Base-by-base conservation (phyloP, 1,284 basidiomycete genomes). In the Cryptococcus amylolentus region DNA sequence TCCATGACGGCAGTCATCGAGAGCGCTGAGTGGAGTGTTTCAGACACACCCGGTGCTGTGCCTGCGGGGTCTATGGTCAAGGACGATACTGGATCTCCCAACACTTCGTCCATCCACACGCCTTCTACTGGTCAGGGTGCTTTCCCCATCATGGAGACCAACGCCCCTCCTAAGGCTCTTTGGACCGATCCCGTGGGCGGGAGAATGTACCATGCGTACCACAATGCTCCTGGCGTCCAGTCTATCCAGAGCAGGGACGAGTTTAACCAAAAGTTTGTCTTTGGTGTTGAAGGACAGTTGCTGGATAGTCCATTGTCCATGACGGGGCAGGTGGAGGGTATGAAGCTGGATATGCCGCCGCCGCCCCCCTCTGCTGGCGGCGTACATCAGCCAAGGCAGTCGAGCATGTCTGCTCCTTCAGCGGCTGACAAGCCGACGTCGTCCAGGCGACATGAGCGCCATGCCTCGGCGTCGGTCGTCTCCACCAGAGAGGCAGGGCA, bases 71-170 rank as follows among this genome's bases (percentile, higher is more conserved):
- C 35, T n/a, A 26, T 39, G 31, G 16, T 27, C 14, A 27, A 44
- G 28, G 56, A 57, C 47, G 61, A 54, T 40, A 56, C 55, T 20
- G 60, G 49, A n/a, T 60, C 56, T 16, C 60, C 58, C 31, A 45
- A 56, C 51, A 50, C 38, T 35, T 52, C 58, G 13, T 49, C 57
- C 44, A 44, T 67, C 39, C 65, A 67, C 26, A 67, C 63, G 6
- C 65, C 65, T 14, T 59, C 56, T 5, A 63, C 65, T 5, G 63
- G 61, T 8, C 58, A 67, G 39, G 57, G 58, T 5, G 45, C 58
- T 3, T 59, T 54, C 45, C 58, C 62, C 3, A 8, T 42, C 13
- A 44, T 37, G 6, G 58, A 58, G 5, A 46, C 50, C 20, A 47
- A 55, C 31, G 28, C 16, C 16, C 20, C 14, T 26, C 18, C 16